Evolutionary conservation across 768 basidiomycete genomes (phyloP).

Genomic region (Tremella fuciformis): DNA sequence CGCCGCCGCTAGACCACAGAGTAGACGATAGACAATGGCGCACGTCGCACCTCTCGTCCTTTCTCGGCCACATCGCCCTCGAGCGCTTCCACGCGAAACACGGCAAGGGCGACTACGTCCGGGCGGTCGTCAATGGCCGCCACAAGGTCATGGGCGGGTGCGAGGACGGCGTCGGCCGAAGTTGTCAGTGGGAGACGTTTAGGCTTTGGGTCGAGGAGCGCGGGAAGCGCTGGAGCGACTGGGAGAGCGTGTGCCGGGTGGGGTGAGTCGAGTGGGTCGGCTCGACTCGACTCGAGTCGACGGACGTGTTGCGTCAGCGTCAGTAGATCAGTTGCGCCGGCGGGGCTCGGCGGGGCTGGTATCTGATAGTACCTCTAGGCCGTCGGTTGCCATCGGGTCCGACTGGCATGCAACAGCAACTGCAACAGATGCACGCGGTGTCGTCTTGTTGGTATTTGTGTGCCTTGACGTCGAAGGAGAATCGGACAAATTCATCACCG

Average conservation of each 20-base stretch:
- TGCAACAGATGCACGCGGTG: too few relatives aligned
- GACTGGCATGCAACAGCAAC: too few relatives aligned
- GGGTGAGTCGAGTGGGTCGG: too few relatives aligned
- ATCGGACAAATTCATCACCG: too few relatives aligned
- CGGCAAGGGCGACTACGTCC: constrained; percentile 43
- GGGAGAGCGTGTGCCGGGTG: constrained; percentile 40
- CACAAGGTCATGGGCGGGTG: constrained; percentile 50
- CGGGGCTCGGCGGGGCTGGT: too few relatives aligned
- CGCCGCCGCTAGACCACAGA: constrained; percentile 42
- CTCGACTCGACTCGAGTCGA: too few relatives aligned
- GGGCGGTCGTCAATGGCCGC: constrained; percentile 53
- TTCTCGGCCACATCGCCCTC: constrained; percentile 54
- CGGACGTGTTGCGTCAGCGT: too few relatives aligned
- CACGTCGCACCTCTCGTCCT: constrained; percentile 53
- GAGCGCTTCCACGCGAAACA: constrained; percentile 48
- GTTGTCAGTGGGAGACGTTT: constrained; percentile 48
- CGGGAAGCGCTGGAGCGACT: constrained; percentile 38
- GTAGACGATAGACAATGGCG: constrained; percentile 49
- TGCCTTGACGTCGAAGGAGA: too few relatives aligned
- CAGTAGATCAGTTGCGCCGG: too few relatives aligned
- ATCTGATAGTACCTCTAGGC: too few relatives aligned
- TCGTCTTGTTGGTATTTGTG: too few relatives aligned
- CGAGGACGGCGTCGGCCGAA: constrained; percentile 46
- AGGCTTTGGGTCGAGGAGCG: constrained; percentile 41
- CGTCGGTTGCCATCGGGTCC: too few relatives aligned